Percentiles rank a stretch among this genome's conserved stretches.
Conservation (phyloP, 2,329 filamentous ascomycete species). For the Colletotrichum chrysophilum region DNA sequence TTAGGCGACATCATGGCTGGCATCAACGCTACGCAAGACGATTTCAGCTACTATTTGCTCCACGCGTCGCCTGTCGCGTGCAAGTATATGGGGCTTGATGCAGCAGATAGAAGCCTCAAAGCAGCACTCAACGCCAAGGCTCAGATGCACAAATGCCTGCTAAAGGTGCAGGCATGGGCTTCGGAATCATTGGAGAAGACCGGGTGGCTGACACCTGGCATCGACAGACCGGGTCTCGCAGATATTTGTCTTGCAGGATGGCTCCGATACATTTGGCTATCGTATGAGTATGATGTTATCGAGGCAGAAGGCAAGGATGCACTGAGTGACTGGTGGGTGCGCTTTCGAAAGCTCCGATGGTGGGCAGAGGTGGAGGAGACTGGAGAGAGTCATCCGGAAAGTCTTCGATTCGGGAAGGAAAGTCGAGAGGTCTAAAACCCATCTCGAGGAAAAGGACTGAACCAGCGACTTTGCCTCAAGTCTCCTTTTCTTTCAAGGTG, state of each 20-base stretch:
- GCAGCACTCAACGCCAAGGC: conserved; percentile 17
- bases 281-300: conserved; percentile 21
- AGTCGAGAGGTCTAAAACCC: not conserved
- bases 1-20: conserved; percentile 20
- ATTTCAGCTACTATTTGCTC: conserved; percentile 16
- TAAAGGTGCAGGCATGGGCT: conserved; percentile 22
- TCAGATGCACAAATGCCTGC: conserved; percentile 1
- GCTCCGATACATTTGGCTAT: conserved; percentile 22
- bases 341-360: conserved; percentile 23
- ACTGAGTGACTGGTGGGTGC: conserved; percentile 21
- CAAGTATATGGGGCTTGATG: conserved; percentile 2
- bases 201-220: conserved; percentile 27
- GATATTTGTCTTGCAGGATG: conserved; percentile 22
- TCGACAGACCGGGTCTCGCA: conserved; percentile 22
- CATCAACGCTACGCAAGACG: conserved; percentile 9
- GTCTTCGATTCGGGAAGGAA: not conserved
- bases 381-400: not conserved
- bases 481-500: rapidly evolving
- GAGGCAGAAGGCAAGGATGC: conserved; percentile 15
- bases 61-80: conserved; percentile 21
- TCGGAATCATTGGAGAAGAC: not conserved
- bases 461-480: rapidly evolving
- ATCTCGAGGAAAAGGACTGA: not conserved
- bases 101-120: conserved; percentile 20
- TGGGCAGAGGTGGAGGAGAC: conserved; percentile 25